Evolutionary conservation across 2,329 filamentous ascomycete species (phyloP), one percentile per base, ranked within the genome.

Genomic region (Mariannaea elegans): DNA sequence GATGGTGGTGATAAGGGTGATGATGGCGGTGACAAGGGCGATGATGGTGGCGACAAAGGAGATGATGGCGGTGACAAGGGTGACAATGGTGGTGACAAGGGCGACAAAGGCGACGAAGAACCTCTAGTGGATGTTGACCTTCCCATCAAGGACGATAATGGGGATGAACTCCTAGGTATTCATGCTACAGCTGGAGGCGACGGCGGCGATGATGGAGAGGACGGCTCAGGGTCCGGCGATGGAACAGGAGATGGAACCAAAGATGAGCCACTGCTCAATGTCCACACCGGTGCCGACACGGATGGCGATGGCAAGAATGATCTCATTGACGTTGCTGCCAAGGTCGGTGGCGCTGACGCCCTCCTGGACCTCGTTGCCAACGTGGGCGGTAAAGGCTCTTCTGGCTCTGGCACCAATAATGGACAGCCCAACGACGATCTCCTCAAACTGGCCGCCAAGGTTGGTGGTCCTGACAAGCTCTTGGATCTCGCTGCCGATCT

Each of bases 391-490:
- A 27, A 27, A 9, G 24, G 24, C 24, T n/a, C n/a, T n/a, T n/a
- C n/a, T n/a, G n/a, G n/a, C n/a, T n/a, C n/a, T 9, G 24, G 24
- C 9, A 9, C 6, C 24, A 27, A 27, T 27, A 9, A 9, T 4
- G 38, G 38, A 2, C 12, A 2, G 3, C 29, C 36, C 1, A 52
- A 44, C 27, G 12, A 9, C 5, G 27, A 24, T 16, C 24, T 52
- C 2, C 19, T 52, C 3, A 19, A 44, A 4, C 27, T 44, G 9
- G 27, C 27, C 5, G 27, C 27, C 16, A 34, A 18, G 13, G 49
- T 52, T 34, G 49, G 49, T n/a, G 49, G 49, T 14, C 7, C 49
- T 9, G 38, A 27, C 8, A 24, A 52, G 13, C 49, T 52, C 18
- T 4, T 52, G 24, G 18, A 5, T 4, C 29, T 52, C 16, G 38